phyloP scores from a whole-genome alignment of 345 rosid species.

The Populus tremula region DNA sequence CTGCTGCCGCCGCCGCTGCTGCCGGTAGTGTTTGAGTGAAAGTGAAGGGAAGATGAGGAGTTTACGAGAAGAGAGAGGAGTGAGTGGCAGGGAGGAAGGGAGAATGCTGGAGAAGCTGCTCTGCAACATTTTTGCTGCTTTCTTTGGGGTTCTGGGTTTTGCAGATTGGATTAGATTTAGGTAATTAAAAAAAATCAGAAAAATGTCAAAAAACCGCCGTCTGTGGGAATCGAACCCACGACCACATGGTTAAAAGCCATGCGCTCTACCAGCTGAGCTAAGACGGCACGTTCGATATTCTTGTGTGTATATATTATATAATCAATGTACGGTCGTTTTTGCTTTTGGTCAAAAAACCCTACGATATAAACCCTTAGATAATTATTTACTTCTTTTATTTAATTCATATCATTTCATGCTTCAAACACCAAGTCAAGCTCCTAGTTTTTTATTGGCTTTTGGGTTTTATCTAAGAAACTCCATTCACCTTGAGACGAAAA shows the following conservation, averaged over 20 bases:
- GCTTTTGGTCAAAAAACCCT: no score
- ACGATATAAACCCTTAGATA: no score
- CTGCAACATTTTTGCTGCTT: constrained; percentile 28
- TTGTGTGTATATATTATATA: no score
- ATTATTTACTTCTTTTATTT: no score
- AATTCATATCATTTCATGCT: no score
- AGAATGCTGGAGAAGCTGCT: constrained; percentile 11
- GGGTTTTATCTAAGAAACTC: no score
- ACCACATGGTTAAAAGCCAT: constrained; percentile 73
- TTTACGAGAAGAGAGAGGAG: background rate
- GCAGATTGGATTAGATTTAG: background rate
- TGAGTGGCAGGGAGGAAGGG: background rate
- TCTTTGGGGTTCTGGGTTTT: constrained; percentile 28
- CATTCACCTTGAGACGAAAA: no score
- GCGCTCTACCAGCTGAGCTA: constrained; percentile 76
- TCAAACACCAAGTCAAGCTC: no score
- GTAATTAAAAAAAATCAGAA: no score
- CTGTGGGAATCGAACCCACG: constrained; percentile 72
- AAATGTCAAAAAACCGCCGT: constrained; percentile 18
- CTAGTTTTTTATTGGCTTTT: no score
- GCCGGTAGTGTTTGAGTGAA: constrained; percentile 14
- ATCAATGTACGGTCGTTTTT: accelerated
- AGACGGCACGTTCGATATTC: constrained; percentile 25
- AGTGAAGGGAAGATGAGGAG: background rate
- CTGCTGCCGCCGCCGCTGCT: constrained; percentile 22